phyloP scores from a whole-genome alignment of 441 rosid species.

The Erodium moschatum region DNA sequence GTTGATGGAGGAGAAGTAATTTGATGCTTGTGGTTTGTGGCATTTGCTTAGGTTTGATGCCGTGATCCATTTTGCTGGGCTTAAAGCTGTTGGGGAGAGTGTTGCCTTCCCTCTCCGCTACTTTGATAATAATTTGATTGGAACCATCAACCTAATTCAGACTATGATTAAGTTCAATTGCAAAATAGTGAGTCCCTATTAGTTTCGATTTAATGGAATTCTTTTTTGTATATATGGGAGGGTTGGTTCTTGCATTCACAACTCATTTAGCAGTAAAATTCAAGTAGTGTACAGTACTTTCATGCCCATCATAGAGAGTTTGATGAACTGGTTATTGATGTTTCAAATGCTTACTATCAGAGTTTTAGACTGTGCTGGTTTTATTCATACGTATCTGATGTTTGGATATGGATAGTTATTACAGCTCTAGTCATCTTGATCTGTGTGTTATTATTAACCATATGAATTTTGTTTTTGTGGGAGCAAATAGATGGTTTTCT shows the following conservation, averaged over 20 bases:
- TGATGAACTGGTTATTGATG: background rate
- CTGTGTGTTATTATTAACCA: background rate
- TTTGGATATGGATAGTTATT: background rate
- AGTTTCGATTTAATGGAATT: background rate
- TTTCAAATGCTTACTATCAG: background rate
- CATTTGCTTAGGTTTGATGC: slow-evolving; percentile 44
- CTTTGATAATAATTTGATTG: slow-evolving; percentile 56
- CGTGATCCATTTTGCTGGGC: slow-evolving; percentile 69
- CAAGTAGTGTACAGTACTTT: background rate
- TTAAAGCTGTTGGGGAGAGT: slow-evolving; percentile 63
- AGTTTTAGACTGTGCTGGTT: background rate
- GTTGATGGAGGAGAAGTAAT: background rate
- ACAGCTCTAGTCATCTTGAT: background rate
- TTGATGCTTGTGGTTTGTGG: background rate
- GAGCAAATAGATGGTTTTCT: slow-evolving; percentile 47
- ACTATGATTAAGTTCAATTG: slow-evolving; percentile 54
- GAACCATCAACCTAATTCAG: slow-evolving; percentile 60
- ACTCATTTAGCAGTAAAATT: background rate
- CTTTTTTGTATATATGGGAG: background rate
- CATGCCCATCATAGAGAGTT: background rate
- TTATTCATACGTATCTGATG: background rate
- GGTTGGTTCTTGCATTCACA: background rate
- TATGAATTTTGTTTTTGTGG: background rate
- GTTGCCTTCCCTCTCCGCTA: slow-evolving; percentile 50
- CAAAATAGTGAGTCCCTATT: slow-evolving; percentile 38